A percentile compares a stretch with the other conserved stretches of the same genome.
phyloP scores from a whole-genome alignment of 2,329 filamentous ascomycete genomes.

The Pseudogymnoascus sp. region DNA sequence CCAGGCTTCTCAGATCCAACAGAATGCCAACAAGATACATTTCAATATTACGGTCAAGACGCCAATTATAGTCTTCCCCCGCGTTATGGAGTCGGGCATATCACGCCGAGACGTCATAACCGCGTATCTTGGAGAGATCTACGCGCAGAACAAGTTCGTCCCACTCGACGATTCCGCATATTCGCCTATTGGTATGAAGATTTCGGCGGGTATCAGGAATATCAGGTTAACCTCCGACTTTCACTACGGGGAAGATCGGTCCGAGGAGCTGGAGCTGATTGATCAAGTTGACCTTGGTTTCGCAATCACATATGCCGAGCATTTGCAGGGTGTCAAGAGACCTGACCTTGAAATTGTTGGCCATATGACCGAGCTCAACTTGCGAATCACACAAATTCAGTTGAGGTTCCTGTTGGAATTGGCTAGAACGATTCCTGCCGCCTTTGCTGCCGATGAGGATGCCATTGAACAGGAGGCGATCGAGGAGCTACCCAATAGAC shows the following conservation, averaged over 20 bases:
- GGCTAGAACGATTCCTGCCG: slow-evolving; percentile 77
- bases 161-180: slow-evolving; percentile 71
- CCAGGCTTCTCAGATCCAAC: slow-evolving; percentile 87
- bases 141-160: slow-evolving; percentile 87
- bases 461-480: slow-evolving; percentile 67
- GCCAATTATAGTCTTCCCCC: slow-evolving; percentile 90
- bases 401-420: slow-evolving; percentile 84
- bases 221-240: slow-evolving; percentile 86
- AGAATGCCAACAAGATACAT: slow-evolving; percentile 82
- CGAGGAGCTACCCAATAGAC: slow-evolving; percentile 58
- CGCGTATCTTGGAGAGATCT: slow-evolving; percentile 93
- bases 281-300: slow-evolving; percentile 94
- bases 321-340: slow-evolving; percentile 66
- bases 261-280: slow-evolving; percentile 90
- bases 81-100: slow-evolving; percentile 62
- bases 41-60: slow-evolving; percentile 92
- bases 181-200: slow-evolving; percentile 74
- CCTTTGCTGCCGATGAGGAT: slow-evolving; percentile 70
- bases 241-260: slow-evolving; percentile 63
- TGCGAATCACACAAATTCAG: slow-evolving; percentile 84
- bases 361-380: slow-evolving; percentile 85
- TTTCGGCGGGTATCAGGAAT: slow-evolving; percentile 86
- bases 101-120: slow-evolving; percentile 76
- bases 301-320: slow-evolving; percentile 85
- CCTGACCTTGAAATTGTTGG: slow-evolving; percentile 91